Conservation (phyloP, 1,139 yeast genomes). For the Candida albicans region DNA sequence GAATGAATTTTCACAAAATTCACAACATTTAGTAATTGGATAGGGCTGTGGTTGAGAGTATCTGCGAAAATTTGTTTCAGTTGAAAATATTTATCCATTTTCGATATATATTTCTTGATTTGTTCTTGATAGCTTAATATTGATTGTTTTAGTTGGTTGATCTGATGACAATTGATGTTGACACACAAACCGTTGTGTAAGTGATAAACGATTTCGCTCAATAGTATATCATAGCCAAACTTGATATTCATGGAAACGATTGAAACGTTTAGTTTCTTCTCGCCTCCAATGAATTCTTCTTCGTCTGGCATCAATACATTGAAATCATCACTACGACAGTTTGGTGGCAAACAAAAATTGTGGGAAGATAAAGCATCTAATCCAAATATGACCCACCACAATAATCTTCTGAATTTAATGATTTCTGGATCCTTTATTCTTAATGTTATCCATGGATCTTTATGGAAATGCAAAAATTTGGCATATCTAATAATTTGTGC, state of each 20-base stretch:
- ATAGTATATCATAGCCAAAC: conserved; percentile 50
- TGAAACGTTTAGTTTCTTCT: conserved; percentile 34
- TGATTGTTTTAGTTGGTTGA: conserved; percentile 46
- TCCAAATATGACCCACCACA: conserved; percentile 69
- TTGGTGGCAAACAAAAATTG: conserved; percentile 58
- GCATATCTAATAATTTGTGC: conserved; percentile 53
- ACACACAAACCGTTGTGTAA: conserved; percentile 41
- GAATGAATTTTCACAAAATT: conserved; percentile 50
- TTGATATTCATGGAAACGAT: conserved; percentile 51
- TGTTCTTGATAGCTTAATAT: conserved; percentile 50
- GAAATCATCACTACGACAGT: conserved; percentile 53
- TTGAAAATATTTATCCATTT: conserved; percentile 26
- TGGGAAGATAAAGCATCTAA: conserved; percentile 59
- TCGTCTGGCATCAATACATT: conserved; percentile 58
- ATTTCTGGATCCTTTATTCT: conserved; percentile 48
- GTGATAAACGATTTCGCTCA: conserved; percentile 51
- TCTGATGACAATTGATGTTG: conserved; percentile 38
- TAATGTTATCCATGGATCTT: conserved; percentile 56
- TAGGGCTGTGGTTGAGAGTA: conserved; percentile 32
- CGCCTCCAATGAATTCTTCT: conserved; percentile 32
- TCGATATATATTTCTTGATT: conserved; percentile 46
- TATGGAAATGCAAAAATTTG: conserved; percentile 53
- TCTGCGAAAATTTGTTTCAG: too few species aligned
- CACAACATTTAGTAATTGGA: conserved; percentile 46
- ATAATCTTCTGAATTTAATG: conserved; percentile 51